Evolutionary conservation across 2,329 filamentous ascomycete genomes (phyloP).

Genomic region (Fusarium sp.): DNA sequence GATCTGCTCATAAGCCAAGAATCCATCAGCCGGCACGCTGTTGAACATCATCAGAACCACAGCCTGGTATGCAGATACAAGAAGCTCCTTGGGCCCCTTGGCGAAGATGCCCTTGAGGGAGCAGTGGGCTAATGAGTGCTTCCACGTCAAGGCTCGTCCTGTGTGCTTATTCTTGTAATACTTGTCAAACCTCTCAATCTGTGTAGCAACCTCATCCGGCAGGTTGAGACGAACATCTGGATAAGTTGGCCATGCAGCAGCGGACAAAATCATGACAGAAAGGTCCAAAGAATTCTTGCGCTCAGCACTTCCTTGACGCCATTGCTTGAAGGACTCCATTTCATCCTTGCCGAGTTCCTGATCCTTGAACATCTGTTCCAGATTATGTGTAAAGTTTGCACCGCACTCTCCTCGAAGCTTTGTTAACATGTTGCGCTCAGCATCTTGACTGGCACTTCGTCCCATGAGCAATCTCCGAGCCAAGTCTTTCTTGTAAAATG

Average conservation of each 20-base stretch:
- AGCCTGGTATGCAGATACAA: conserved; percentile 92
- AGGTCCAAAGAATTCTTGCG: conserved; percentile 65
- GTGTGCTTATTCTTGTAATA: conserved; percentile 93
- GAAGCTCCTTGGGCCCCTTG: conserved; percentile 83
- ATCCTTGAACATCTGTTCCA: conserved; percentile 99
- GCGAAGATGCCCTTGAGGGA: conserved; percentile 83
- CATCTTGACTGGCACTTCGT: conserved; percentile 91
- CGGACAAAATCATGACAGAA: conserved; percentile 88
- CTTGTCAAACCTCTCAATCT: conserved; percentile 80
- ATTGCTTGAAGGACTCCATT: conserved; percentile 86
- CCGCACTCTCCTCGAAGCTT: conserved; percentile 94
- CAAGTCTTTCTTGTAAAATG: conserved; percentile 98
- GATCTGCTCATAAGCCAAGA: conserved; percentile 79
- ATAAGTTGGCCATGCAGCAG: conserved; percentile 92
- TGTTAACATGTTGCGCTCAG: conserved; percentile 92
- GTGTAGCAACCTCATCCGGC: conserved; percentile 76
- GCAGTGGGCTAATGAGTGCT: conserved; percentile 91
- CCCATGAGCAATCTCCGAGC: conserved; percentile 90
- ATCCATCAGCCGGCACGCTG: conserved; percentile 63
- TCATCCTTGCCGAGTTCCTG: conserved; percentile 93
- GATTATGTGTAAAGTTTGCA: conserved; percentile 91
- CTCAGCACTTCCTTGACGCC: conserved; percentile 60
- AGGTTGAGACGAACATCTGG: conserved; percentile 76
- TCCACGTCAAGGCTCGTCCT: conserved; percentile 87
- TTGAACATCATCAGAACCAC: conserved; percentile 93